phyloP scores from a whole-genome alignment of 352 stramenopile genomes.

The Blastocystis sp. region DNA sequence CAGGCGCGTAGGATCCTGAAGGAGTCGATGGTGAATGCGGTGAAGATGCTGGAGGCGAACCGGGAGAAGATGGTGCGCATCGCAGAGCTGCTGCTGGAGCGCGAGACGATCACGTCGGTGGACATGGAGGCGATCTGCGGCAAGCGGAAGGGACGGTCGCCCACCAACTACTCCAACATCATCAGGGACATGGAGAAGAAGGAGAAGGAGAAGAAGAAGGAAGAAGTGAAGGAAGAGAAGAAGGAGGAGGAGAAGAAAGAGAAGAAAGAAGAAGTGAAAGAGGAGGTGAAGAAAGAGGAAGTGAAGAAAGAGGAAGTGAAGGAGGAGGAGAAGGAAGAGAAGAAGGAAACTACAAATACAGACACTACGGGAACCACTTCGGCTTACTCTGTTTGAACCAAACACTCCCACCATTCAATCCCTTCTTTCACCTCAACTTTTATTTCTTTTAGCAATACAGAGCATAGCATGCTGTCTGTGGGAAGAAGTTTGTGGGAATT shows the following conservation, averaged over 20 bases:
- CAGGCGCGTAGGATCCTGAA: slow-evolving; percentile 32
- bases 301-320: neutral
- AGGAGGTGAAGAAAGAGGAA: neutral
- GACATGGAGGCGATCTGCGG: slow-evolving; percentile 54
- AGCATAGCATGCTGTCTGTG: neutral
- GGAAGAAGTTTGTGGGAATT: neutral
- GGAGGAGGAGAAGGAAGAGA: neutral
- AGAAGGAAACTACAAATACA: neutral
- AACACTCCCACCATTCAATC: neutral
- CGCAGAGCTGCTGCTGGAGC: slow-evolving; percentile 39
- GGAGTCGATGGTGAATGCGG: slow-evolving; percentile 29
- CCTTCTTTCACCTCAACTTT: neutral
- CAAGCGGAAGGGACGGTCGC: neutral
- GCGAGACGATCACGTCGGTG: slow-evolving; percentile 54
- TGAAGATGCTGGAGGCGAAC: slow-evolving; percentile 48
- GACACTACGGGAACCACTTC: neutral
- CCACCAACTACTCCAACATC: slow-evolving; percentile 50
- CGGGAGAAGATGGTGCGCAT: slow-evolving; percentile 31
- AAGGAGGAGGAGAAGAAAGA: no score
- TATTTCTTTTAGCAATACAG: neutral
- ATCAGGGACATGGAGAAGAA: slow-evolving; percentile 31
- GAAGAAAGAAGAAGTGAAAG: no score
- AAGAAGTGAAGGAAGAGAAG: no score
- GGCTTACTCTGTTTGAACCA: slow-evolving; percentile 14
- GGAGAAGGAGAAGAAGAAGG: slow-evolving; percentile 16